phyloP scores from a whole-genome alignment of 176 grass and related monocot genomes.

The Melocanna baccifera region DNA sequence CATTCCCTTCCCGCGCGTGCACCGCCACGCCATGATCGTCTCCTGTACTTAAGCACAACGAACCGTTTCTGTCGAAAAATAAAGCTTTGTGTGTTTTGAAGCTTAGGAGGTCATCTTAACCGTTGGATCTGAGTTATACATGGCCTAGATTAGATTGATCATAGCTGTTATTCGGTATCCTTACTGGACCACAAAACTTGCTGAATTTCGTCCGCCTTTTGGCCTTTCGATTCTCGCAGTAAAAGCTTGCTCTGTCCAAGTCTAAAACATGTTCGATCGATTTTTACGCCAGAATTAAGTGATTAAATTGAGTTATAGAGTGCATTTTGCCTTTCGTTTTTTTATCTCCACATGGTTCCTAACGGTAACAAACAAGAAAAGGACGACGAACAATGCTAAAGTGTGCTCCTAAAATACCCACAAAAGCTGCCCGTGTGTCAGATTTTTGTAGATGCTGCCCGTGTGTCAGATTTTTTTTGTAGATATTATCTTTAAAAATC shows the following conservation, averaged over 20 bases:
- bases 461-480: conserved; percentile 28
- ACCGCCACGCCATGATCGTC: conserved; percentile 40
- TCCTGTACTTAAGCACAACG: conserved; percentile 28
- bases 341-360: conserved; percentile 13
- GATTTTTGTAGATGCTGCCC: conserved; percentile 26
- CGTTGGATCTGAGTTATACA: background rate
- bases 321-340: background rate
- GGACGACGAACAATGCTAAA: background rate
- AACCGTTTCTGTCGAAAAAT: background rate
- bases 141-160: background rate
- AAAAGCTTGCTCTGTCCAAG: background rate
- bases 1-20: conserved; percentile 31
- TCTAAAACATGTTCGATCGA: background rate
- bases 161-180: background rate
- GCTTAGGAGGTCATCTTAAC: background rate
- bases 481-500: conserved; percentile 19
- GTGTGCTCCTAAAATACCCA: conserved; percentile 34
- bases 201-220: background rate
- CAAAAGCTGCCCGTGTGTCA: conserved; percentile 28
- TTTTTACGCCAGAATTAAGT: background rate
- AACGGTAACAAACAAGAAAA: conserved; percentile 31
- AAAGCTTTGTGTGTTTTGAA: no score
- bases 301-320: background rate
- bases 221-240: background rate
- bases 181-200: background rate